These are phyloP conservation scores for Suillus brevipes DNA, from an alignment of 768 basidiomycete species.

Conservation along the genomic window DNA sequence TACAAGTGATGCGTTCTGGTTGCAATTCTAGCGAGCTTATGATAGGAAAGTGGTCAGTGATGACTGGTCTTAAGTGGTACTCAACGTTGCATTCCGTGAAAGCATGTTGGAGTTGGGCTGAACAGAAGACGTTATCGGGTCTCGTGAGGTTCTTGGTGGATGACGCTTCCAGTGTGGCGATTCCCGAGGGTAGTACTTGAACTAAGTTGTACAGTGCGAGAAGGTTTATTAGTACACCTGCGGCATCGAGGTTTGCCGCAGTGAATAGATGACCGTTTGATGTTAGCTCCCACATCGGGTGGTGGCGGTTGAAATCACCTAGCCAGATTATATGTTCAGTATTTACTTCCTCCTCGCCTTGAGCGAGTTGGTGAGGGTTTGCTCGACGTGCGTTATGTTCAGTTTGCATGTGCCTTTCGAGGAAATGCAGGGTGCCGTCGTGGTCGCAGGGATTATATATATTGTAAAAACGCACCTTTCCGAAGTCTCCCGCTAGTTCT, in stretches of 20 bases:
- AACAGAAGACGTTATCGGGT: background rate
- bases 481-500: too few species aligned
- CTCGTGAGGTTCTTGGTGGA: background rate
- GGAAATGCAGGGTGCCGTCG: too few species aligned
- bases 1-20: background rate
- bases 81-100: background rate
- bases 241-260: background rate
- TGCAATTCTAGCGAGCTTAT: fast-evolving
- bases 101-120: background rate
- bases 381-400: too few species aligned
- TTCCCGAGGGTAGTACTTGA: background rate
- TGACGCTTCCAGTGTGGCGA: background rate
- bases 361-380: too few species aligned
- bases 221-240: background rate
- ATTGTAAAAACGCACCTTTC: too few species aligned
- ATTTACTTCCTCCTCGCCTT: background rate
- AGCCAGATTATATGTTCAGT: background rate
- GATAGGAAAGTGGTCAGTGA: background rate
- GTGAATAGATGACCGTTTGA: background rate
- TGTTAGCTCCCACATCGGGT: background rate
- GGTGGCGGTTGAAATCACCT: background rate
- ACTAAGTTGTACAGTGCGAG: fast-evolving
- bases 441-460: too few species aligned
- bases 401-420: too few species aligned
- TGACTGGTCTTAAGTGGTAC: background rate